A percentile compares a stretch with the other conserved stretches of the same genome.
phyloP scores from a whole-genome alignment of 2,329 filamentous ascomycete genomes.

The Arthrobotrys iridis region DNA sequence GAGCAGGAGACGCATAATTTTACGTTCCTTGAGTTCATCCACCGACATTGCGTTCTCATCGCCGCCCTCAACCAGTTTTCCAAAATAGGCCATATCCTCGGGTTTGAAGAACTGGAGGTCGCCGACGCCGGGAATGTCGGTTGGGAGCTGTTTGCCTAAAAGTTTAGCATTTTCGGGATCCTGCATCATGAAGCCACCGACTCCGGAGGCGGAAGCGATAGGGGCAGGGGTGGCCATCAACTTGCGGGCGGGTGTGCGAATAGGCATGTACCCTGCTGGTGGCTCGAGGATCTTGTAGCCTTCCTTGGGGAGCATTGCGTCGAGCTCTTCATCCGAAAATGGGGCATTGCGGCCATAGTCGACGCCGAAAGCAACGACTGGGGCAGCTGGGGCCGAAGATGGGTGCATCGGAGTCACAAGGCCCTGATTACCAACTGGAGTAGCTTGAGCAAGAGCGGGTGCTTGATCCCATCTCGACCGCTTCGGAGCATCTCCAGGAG shows the following conservation, averaged over 20 bases:
- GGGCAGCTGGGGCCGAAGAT: conserved; percentile 68
- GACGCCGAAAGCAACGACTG: conserved; percentile 75
- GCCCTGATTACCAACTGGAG: conserved; percentile 77
- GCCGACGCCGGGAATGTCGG: conserved; percentile 93
- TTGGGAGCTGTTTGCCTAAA: conserved; percentile 89
- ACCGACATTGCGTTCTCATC: conserved; percentile 92
- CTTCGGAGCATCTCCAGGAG: conserved; percentile 69
- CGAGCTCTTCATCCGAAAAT: conserved; percentile 91
- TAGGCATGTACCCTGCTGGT: conserved; percentile 88
- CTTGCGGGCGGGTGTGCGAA: conserved; percentile 79
- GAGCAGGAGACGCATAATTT: conserved; percentile 95
- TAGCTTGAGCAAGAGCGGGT: conserved; percentile 73
- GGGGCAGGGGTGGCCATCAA: conserved; percentile 77
- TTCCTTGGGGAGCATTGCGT: conserved; percentile 86
- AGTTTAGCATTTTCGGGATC: conserved; percentile 85
- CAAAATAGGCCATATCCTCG: conserved; percentile 98
- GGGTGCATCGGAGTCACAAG: conserved; percentile 81
- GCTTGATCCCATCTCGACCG: conserved; percentile 93
- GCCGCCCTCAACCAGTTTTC: conserved; percentile 91
- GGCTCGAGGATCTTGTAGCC: conserved; percentile 93
- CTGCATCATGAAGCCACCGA: conserved; percentile 94
- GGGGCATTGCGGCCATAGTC: conserved; percentile 84
- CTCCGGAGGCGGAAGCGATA: conserved; percentile 68
- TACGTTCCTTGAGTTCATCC: conserved; percentile 95
- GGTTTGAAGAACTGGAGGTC: conserved; percentile 98